Evolutionary conservation across 148 eudicot genomes (phyloP).

Genomic region (Silene latifolia): DNA sequence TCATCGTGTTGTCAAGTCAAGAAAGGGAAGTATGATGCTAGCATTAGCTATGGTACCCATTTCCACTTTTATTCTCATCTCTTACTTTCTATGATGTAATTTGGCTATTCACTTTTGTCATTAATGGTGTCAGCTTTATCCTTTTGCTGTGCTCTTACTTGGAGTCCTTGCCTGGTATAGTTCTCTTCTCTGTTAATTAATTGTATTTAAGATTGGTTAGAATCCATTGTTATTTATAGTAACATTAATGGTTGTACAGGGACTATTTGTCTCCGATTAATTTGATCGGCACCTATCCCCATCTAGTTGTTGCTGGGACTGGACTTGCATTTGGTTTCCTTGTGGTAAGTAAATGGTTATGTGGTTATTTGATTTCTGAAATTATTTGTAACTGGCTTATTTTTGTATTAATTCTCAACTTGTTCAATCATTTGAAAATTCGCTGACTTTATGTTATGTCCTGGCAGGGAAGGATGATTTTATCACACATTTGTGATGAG

Average conservation of each 20-base stretch:
- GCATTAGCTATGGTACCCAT: conserved; percentile 90
- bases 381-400: neutral
- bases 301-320: conserved; percentile 68
- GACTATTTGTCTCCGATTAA: conserved; percentile 74
- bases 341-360: conserved; percentile 56
- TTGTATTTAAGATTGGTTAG: conserved; percentile 5
- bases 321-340: conserved; percentile 96
- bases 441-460: conserved; percentile 21
- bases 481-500: conserved; percentile 94
- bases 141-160: conserved; percentile 68
- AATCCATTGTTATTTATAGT: conserved; percentile 1
- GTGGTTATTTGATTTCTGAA: neutral
- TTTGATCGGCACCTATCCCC: conserved; percentile 66
- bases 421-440: conserved; percentile 1
- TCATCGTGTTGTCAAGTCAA: conserved; percentile 56
- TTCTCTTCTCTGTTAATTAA: conserved; percentile 1
- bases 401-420: neutral
- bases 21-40: conserved; percentile 75
- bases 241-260: conserved; percentile 45
- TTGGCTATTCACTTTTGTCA: conserved; percentile 10
- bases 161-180: conserved; percentile 76
- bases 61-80: neutral
- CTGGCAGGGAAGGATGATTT: conserved; percentile 91
- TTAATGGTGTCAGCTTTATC: conserved; percentile 60
- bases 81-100: neutral